A percentile compares a stretch with the other conserved stretches of the same genome.
phyloP scores from a whole-genome alignment of 2,329 filamentous ascomycete genomes.

The Colletotrichum brevisporum region DNA sequence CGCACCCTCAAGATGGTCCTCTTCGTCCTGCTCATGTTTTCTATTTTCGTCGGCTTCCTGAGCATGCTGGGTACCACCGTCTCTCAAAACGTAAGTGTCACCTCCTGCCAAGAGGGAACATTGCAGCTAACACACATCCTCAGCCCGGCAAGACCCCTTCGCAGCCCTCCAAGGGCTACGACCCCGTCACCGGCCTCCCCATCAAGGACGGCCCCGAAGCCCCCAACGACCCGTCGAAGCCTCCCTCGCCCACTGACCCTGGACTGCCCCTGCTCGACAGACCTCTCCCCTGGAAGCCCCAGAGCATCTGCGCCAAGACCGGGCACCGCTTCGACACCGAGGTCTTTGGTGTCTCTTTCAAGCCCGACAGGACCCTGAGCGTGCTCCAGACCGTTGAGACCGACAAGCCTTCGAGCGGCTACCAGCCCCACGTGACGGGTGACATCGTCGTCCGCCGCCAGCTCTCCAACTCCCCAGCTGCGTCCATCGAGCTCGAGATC shows the following conservation, averaged over 20 bases:
- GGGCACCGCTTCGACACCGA: conserved; percentile 47
- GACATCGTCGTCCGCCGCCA: conserved; percentile 60
- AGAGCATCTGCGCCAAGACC: conserved; percentile 26
- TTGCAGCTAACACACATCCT: conserved; percentile 10
- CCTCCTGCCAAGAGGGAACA: background rate
- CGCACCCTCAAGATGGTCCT: conserved; percentile 49
- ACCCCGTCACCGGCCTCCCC: conserved; percentile 36
- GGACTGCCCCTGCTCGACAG: conserved; percentile 33
- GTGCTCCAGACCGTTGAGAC: conserved; percentile 56
- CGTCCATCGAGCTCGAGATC: conserved; percentile 60
- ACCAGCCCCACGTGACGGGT: conserved; percentile 58
- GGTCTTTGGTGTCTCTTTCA: conserved; percentile 52
- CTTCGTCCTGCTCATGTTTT: conserved; percentile 51
- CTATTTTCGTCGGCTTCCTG: conserved; percentile 49
- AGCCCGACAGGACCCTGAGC: conserved; percentile 51
- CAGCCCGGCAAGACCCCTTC: conserved; percentile 25
- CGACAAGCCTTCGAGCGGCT: conserved; percentile 41
- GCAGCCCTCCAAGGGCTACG: conserved; percentile 22
- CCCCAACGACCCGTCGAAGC: conserved; percentile 10
- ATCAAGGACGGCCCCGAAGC: conserved; percentile 32
- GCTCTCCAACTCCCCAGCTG: conserved; percentile 48
- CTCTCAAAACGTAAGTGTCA: conserved; percentile 49
- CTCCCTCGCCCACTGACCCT: conserved; percentile 14
- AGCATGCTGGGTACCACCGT: conserved; percentile 42
- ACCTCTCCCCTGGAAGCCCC: conserved; percentile 29